Conservation (phyloP, 768 basidiomycete genomes). For the Sistotremastrum suecicum region DNA sequence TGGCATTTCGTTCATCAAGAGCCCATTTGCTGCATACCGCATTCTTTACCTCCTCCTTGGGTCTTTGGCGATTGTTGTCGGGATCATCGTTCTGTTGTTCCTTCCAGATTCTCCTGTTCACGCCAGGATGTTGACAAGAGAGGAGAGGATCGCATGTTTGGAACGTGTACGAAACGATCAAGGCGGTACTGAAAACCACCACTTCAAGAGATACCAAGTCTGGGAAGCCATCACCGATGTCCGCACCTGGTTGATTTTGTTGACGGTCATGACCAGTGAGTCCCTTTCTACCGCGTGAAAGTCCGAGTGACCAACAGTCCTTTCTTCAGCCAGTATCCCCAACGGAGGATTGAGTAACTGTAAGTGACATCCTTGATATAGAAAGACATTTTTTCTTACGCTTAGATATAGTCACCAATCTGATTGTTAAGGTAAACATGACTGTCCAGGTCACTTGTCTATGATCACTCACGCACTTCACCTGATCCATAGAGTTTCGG, state of each 20-base stretch:
- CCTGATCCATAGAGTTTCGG: slow-evolving; percentile 27
- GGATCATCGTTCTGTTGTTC: slow-evolving; percentile 40
- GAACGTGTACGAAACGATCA: slow-evolving; percentile 57
- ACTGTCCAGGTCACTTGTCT: neutral
- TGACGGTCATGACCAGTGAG: slow-evolving; percentile 45
- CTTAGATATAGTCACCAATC: slow-evolving; percentile 33
- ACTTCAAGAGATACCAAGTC: slow-evolving; percentile 42
- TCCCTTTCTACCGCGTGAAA: slow-evolving; percentile 1
- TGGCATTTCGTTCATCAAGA: slow-evolving; percentile 43
- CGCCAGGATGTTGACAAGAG: slow-evolving; percentile 37
- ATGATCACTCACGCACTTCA: neutral
- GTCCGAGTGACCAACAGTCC: slow-evolving; percentile 4
- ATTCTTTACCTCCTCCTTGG: slow-evolving; percentile 50
- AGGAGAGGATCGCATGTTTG: slow-evolving; percentile 47
- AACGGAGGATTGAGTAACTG: slow-evolving; percentile 53
- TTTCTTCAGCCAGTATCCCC: slow-evolving; percentile 40
- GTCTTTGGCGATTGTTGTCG: slow-evolving; percentile 44
- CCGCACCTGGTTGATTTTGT: slow-evolving; percentile 47
- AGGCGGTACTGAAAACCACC: slow-evolving; percentile 48
- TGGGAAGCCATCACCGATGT: slow-evolving; percentile 41
- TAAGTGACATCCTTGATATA: slow-evolving; percentile 16
- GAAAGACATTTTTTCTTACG: neutral
- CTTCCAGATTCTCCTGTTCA: slow-evolving; percentile 54
- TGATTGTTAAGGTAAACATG: slow-evolving; percentile 32
- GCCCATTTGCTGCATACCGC: slow-evolving; percentile 39